A percentile compares a stretch with the other conserved stretches of the same genome.
phyloP scores from a whole-genome alignment of 768 basidiomycete genomes.

The Boletus vermiculosoides region DNA sequence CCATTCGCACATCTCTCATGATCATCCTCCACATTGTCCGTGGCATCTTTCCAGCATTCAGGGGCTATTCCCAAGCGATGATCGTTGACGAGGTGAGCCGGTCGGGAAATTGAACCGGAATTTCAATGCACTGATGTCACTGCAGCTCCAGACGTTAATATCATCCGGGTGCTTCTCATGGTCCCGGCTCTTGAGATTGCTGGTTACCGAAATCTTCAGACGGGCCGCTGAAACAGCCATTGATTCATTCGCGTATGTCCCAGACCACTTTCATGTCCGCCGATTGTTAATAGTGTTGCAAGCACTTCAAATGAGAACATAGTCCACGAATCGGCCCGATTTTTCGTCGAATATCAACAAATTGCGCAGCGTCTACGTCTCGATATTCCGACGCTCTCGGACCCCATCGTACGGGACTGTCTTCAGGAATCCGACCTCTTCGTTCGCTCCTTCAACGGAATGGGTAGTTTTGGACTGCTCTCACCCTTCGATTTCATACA shows the following conservation, averaged over 20 bases:
- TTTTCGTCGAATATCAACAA: conserved; percentile 75
- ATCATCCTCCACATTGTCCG: conserved; percentile 66
- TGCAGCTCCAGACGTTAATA: conserved; percentile 66
- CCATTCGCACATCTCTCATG: conserved; percentile 68
- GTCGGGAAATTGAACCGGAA: conserved; percentile 9
- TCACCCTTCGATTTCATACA: conserved; percentile 80
- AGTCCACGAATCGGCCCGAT: conserved; percentile 72
- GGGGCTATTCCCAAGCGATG: conserved; percentile 83
- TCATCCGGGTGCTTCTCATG: conserved; percentile 72
- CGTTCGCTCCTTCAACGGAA: conserved; percentile 74
- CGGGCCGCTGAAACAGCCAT: conserved; percentile 63
- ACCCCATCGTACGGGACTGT: conserved; percentile 70
- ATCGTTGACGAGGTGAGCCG: conserved; percentile 76
- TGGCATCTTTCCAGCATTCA: conserved; percentile 77
- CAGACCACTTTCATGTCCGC: conserved; percentile 15
- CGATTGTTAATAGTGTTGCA: conserved; percentile 1
- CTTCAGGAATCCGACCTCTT: conserved; percentile 87
- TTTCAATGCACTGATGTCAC: background rate
- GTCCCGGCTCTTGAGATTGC: conserved; percentile 56
- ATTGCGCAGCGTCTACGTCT: conserved; percentile 73
- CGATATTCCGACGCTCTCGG: conserved; percentile 75
- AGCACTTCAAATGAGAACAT: conserved; percentile 69
- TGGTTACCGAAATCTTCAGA: conserved; percentile 62
- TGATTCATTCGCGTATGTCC: conserved; percentile 71
- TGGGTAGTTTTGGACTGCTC: conserved; percentile 71